Evolutionary conservation across 2,329 filamentous ascomycete genomes (phyloP).

Genomic region (Penicillium sp.): DNA sequence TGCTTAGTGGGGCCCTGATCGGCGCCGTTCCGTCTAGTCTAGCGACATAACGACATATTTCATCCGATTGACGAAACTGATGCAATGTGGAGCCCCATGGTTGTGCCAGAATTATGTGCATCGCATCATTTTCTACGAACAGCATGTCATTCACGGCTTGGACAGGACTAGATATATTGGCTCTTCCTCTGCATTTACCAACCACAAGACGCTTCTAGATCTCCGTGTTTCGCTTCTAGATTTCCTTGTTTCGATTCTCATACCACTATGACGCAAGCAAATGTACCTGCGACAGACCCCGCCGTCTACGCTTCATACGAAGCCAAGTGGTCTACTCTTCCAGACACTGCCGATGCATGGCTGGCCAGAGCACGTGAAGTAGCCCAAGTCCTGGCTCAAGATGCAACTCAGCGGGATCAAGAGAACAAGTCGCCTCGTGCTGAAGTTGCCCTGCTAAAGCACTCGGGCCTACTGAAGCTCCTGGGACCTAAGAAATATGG

Average conservation of each 20-base stretch:
- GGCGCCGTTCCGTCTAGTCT: background rate
- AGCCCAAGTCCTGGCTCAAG: constrained; percentile 47
- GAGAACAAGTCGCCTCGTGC: constrained; percentile 52
- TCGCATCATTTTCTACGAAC: constrained; percentile 13
- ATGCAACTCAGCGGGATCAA: constrained; percentile 47
- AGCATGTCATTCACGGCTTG: constrained; percentile 16
- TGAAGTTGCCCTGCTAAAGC: constrained; percentile 51
- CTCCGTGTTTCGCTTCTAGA: background rate
- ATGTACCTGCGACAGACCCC: constrained; percentile 34
- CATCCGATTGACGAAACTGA: constrained; percentile 12
- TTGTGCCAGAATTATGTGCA: constrained; percentile 1
- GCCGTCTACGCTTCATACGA: constrained; percentile 41
- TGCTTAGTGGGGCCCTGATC: background rate
- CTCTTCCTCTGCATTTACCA: background rate
- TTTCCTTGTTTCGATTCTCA: background rate
- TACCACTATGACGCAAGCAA: constrained; percentile 14
- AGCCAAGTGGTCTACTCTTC: constrained; percentile 35
- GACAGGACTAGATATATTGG: constrained; percentile 7
- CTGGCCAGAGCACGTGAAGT: constrained; percentile 48
- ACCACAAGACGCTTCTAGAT: background rate
- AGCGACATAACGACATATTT: constrained; percentile 19
- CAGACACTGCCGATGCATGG: constrained; percentile 44
- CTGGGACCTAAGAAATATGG: constrained; percentile 50
- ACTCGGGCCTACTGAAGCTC: constrained; percentile 49
- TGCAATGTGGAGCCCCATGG: constrained; percentile 1